Evolutionary conservation across 495 filamentous ascomycete species (phyloP), one percentile per base, ranked within the genome.

Genomic region (Trichoderma orchidacearum): DNA sequence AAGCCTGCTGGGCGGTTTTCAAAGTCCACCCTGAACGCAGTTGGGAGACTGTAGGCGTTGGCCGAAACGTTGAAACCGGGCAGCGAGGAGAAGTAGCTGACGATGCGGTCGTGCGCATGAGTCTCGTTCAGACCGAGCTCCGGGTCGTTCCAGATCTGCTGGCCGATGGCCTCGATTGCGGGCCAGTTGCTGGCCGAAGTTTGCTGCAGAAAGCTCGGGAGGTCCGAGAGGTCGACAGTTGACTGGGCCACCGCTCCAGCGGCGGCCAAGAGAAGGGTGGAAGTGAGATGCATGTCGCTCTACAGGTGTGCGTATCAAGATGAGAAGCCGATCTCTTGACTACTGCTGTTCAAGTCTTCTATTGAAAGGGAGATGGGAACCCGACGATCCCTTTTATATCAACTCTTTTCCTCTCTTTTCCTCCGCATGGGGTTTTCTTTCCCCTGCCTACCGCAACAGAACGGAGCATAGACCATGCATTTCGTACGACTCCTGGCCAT

Each of bases 101-200:
- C 73, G 50, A 76, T 72, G 11, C 67, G 62, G 58, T 77, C 68
- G 45, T 79, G 75, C 18, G 76, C 74, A 45, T 61, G 64, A 60
- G 70, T 64, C 51, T 79, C 76, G 54, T 72, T 48, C 23, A 72
- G 73, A 3, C 69, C 71, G 5, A 72, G 65, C 59, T 79, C 75
- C 1, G 76, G 76, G 51, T 78, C 67, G 1, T 64, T 70, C 63
- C 70, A 74, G 53, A 79, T 75, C 25, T 61, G 45, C 31, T 59
- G 51, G 3, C 59, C 50, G 36, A 65, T 62, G 13, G 15, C 30
- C 31, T 63, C 55, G 17, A 63, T 58, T 15, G 28, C 57, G 3
- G 63, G 59, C 57, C 62, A 65, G 48, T 63, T 59, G 23, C 17
- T 32, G 15, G 17, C 27, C 3, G 61, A 62, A 41, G 56, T 62